phyloP scores from a whole-genome alignment of 1,284 basidiomycete species.

The Ganoderma leucocontextum region DNA sequence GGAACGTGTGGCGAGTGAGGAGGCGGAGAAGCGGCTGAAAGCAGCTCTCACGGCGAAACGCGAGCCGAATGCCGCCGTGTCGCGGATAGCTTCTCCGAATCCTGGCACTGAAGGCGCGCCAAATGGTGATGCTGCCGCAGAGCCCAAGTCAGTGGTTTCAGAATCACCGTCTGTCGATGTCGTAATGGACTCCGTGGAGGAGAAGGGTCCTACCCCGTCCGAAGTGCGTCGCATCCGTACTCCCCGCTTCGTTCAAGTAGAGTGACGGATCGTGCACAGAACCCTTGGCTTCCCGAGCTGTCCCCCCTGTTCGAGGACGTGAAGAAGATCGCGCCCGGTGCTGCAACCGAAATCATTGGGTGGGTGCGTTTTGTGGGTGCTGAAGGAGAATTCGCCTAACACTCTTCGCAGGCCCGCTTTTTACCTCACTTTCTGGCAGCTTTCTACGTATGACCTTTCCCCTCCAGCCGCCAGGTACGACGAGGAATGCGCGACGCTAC shows the following conservation, averaged over 20 bases:
- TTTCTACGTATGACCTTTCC: conserved; percentile 87
- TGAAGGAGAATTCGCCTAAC: neutral
- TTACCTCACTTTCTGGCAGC: conserved; percentile 94
- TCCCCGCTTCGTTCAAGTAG: neutral
- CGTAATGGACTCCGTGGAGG: conserved; percentile 52
- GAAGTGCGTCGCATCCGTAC: conserved; percentile 16
- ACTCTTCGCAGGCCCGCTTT: conserved; percentile 78
- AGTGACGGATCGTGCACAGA: conserved; percentile 47
- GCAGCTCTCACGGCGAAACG: conserved; percentile 79
- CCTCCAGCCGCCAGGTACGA: conserved; percentile 77
- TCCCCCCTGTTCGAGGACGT: conserved; percentile 74
- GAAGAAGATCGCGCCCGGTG: conserved; percentile 70
- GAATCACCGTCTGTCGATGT: conserved; percentile 51
- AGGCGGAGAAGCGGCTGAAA: conserved; percentile 79
- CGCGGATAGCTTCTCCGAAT: conserved; percentile 69
- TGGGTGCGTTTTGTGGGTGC: conserved; percentile 45
- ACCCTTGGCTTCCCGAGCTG: conserved; percentile 81
- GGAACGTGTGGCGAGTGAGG: conserved; percentile 71
- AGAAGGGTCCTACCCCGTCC: conserved; percentile 24
- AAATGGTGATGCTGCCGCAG: conserved; percentile 44
- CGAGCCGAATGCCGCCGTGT: conserved; percentile 62
- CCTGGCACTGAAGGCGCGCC: conserved; percentile 44
- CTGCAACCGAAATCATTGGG: conserved; percentile 76
- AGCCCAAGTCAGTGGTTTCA: conserved; percentile 44
- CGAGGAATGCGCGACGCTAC: conserved; percentile 68